These are phyloP conservation scores for Capsella bursapastoris DNA, from an alignment of 345 rosid species.

Conservation along the genomic window DNA sequence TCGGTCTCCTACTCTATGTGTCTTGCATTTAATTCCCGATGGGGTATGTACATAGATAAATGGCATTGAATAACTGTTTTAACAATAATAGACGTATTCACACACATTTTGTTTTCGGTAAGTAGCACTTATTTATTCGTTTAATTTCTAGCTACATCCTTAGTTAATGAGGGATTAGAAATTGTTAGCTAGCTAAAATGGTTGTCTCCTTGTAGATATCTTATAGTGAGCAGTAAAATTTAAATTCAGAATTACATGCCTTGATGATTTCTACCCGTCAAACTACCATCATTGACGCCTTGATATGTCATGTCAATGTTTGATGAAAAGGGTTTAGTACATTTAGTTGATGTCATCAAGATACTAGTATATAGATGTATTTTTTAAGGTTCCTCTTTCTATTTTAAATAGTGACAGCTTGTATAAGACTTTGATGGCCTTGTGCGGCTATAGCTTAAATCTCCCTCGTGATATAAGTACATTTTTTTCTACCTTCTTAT, in stretches of 20 bases:
- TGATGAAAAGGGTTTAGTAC: slow-evolving; percentile 14
- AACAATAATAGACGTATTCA: neutral
- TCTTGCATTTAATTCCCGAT: slow-evolving; percentile 36
- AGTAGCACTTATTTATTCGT: neutral
- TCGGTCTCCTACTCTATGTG: slow-evolving; percentile 31
- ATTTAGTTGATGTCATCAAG: neutral
- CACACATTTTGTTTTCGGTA: slow-evolving; percentile 8
- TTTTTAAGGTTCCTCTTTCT: neutral
- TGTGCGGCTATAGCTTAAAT: slow-evolving; percentile 11
- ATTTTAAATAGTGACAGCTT: slow-evolving; percentile 9
- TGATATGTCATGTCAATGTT: slow-evolving; percentile 20
- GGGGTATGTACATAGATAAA: slow-evolving; percentile 34
- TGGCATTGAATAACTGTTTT: neutral
- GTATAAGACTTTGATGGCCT: neutral
- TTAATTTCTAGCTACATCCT: neutral
- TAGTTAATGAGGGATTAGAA: no score
- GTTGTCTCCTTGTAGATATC: no score
- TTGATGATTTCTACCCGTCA: slow-evolving; percentile 7
- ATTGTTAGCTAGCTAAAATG: no score
- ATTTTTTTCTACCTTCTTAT: neutral
- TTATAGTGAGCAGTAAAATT: no score
- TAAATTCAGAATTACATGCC: no score
- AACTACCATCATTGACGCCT: neutral
- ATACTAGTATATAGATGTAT: neutral
- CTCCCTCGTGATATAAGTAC: slow-evolving; percentile 26